phyloP scores from a whole-genome alignment of 208 protist species.

The Phytomonas sp. region DNA sequence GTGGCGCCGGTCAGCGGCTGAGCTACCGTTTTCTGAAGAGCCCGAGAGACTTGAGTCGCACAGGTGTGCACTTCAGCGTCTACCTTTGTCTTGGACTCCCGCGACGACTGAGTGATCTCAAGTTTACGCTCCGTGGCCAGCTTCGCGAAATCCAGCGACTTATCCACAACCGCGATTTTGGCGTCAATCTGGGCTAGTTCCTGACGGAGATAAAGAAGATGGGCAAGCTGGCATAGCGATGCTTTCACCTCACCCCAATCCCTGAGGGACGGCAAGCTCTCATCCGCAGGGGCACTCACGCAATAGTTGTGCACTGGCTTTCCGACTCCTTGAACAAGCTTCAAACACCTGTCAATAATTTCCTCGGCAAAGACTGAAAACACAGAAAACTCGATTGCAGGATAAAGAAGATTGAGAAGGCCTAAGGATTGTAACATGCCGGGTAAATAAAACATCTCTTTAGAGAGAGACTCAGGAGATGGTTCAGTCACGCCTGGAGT shows the following conservation, averaged over 20 bases:
- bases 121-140: constrained; percentile 52
- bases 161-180: constrained; percentile 79
- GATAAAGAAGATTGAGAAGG: constrained; percentile 68
- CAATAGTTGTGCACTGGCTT: constrained; percentile 33
- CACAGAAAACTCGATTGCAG: constrained; percentile 72
- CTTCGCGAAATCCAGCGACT: constrained; percentile 49
- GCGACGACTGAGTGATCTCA: constrained; percentile 68
- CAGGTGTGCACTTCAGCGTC: constrained; percentile 57
- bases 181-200: constrained; percentile 69
- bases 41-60: constrained; percentile 44
- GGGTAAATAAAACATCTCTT: constrained; percentile 32
- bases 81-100: constrained; percentile 80
- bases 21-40: constrained; percentile 39
- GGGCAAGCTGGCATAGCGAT: constrained; percentile 56
- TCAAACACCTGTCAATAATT: constrained; percentile 57
- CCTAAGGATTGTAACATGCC: constrained; percentile 47
- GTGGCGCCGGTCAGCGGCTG: constrained; percentile 42
- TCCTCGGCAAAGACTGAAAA: constrained; percentile 86
- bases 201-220: constrained; percentile 67
- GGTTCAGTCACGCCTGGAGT: neutral
- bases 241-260: constrained; percentile 34
- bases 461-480: neutral
- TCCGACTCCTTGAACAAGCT: constrained; percentile 45
- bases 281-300: constrained; percentile 1
- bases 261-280: constrained; percentile 7